These are phyloP conservation scores for Phaeosphaeria sp. DNA, from an alignment of 2,329 filamentous ascomycete genomes.

Conservation along the genomic window DNA sequence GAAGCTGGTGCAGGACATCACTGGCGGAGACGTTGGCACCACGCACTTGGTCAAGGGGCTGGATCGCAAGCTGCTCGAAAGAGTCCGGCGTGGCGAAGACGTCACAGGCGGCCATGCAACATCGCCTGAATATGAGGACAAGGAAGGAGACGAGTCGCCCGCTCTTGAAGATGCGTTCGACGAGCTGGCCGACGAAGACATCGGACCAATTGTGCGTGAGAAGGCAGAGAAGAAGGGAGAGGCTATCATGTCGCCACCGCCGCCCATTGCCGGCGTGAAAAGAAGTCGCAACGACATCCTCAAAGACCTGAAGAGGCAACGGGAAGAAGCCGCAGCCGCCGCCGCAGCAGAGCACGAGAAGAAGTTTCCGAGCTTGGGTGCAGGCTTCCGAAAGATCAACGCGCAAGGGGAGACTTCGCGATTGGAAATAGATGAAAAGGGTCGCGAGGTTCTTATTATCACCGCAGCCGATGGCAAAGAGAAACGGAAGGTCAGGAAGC, in stretches of 20 bases:
- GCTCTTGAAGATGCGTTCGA: conserved; percentile 57
- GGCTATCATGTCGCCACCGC: conserved; percentile 51
- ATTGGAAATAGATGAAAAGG: conserved; percentile 63
- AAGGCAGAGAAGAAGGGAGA: conserved; percentile 61
- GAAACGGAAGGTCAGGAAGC: conserved; percentile 67
- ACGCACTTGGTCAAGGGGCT: conserved; percentile 93
- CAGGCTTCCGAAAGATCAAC: conserved; percentile 62
- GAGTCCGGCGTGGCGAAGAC: conserved; percentile 71
- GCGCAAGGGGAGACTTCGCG: conserved; percentile 58
- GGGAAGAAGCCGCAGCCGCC: conserved; percentile 53
- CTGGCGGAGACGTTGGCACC: conserved; percentile 79
- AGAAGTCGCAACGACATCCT: conserved; percentile 66
- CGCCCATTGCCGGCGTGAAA: conserved; percentile 56
- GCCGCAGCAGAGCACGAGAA: conserved; percentile 51
- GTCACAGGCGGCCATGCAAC: conserved; percentile 47
- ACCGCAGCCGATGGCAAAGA: conserved; percentile 66
- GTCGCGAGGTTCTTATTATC: conserved; percentile 65
- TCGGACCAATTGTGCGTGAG: conserved; percentile 71
- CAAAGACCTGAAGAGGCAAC: conserved; percentile 64
- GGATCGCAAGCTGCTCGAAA: conserved; percentile 80
- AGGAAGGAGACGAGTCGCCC: conserved; percentile 30
- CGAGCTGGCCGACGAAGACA: conserved; percentile 68
- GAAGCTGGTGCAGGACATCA: conserved; percentile 74
- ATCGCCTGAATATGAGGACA: conserved; percentile 37
- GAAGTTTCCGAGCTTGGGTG: conserved; percentile 57